Percentiles rank a stretch among this genome's conserved stretches.
Evolutionary conservation across 345 rosid species (phyloP).

Genomic region (Acer negundo): DNA sequence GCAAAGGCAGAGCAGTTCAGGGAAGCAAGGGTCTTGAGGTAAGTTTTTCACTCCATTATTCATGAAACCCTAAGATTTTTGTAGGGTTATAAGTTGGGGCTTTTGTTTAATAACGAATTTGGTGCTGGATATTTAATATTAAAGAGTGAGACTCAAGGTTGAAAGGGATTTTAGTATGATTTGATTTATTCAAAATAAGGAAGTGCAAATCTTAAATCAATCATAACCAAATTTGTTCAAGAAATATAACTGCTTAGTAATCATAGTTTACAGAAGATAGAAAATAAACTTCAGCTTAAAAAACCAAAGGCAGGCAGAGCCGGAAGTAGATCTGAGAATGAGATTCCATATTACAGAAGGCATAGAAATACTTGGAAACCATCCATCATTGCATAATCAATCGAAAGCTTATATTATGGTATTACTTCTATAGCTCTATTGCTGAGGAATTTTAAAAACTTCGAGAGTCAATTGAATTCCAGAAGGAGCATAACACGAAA

Average conservation of each 20-base stretch:
- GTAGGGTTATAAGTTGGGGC: no score
- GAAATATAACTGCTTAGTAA: not conserved
- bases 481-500: not conserved
- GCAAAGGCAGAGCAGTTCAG: no score
- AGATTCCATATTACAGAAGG: constrained; percentile 4
- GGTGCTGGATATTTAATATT: no score
- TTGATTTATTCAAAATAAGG: not conserved
- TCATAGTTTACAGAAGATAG: not conserved
- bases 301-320: not conserved
- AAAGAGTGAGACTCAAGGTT: no score
- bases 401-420: not conserved
- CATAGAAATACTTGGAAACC: not conserved
- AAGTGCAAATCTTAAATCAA: not conserved
- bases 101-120: no score
- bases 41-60: no score
- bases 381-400: not conserved
- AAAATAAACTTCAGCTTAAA: not conserved
- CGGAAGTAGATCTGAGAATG: not conserved
- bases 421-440: not conserved
- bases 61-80: no score
- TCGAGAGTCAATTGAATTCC: not conserved
- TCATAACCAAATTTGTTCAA: not conserved
- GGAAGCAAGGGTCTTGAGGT: no score
- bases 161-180: no score
- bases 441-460: not conserved